A percentile compares a stretch with the other conserved stretches of the same genome.
phyloP scores from a whole-genome alignment of 495 filamentous ascomycete species.

The Aspergillus steynii region DNA sequence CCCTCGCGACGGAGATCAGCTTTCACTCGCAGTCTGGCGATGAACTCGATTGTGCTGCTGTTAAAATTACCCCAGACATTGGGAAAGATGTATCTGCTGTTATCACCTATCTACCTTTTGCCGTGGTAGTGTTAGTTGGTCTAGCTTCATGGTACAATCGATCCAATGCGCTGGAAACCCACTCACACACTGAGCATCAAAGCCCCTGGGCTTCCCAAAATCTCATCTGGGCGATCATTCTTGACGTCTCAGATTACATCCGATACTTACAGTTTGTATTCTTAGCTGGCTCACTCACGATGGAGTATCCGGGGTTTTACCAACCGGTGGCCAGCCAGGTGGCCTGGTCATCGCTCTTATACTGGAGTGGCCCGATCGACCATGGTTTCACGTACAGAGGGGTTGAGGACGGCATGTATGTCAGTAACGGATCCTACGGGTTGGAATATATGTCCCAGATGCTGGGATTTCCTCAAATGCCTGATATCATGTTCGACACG shows the following conservation, averaged over 20 bases:
- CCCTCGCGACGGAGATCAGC: slow-evolving; percentile 5
- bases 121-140: neutral
- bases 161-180: too few relatives aligned
- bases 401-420: slow-evolving; percentile 6
- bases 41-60: neutral
- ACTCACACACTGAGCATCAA: neutral
- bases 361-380: slow-evolving; percentile 5
- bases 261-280: slow-evolving; percentile 4
- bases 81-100: neutral
- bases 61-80: slow-evolving; percentile 1
- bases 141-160: slow-evolving; percentile 1
- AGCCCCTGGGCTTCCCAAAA: too few relatives aligned
- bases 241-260: neutral
- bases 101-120: neutral
- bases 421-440: slow-evolving; percentile 5
- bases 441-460: slow-evolving; percentile 6
- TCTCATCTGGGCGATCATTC: neutral
- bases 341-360: slow-evolving; percentile 6
- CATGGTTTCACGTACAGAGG: slow-evolving; percentile 4
- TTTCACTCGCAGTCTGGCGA: neutral
- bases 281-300: slow-evolving; percentile 1
- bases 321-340: slow-evolving; percentile 6
- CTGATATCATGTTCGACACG: slow-evolving; percentile 2
- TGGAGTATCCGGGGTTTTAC: slow-evolving; percentile 8
- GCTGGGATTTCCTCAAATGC: slow-evolving; percentile 3